Base-by-base conservation (phyloP, 805 yeast genomes). In the Kluyveromyces starmeri region DNA sequence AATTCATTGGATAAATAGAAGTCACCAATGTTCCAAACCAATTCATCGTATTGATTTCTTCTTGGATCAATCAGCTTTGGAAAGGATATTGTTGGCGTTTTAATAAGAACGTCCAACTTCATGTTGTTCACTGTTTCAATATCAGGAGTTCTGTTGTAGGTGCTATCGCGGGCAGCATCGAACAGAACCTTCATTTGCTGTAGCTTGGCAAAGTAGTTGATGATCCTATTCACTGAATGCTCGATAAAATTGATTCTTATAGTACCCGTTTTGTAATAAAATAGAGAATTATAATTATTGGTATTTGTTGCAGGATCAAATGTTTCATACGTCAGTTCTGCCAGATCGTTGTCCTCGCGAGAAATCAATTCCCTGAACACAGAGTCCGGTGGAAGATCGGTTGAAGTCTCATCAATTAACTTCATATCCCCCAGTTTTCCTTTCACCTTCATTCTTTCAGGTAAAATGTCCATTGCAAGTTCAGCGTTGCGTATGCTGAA, bases 91-190 rank as follows among this genome's bases (percentile, higher is more conserved):
- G 80, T 80, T 0, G 98, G 99, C 1, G 96, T 84, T 34, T 73
- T 70, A 11, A 92, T 66, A 12, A 73, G 57, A 21, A 94, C 58
- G 46, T 88, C 82, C 51, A 88, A 71, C 43, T 77, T 75, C 59
- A 86, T 75, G 39, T 71, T 66, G 33, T 60, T 70, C 11, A 63
- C 66, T 7, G 58, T 37, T 27, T 71, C 70, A 27, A 78, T 65
- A 42, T 75, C 76, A 28, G 65, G 74, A 0, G 92, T 92, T 53
- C 83, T 94, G 45, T 80, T 73, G 45, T 85, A 71, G 0, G 97
- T 95, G 8, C 86, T 83, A 48, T 80, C 84, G 38, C 97, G 71
- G 0, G 97, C 94, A 14, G 71, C 64, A 49, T 92, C 98, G 55
- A 83, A 94, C n/a, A 88, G 67, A 4, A 72, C 73, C 56, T 92